Evolutionary conservation across 2,329 filamentous ascomycete genomes (phyloP), one percentile per base, ranked within the genome.

Genomic region (Penicillium sp.): DNA sequence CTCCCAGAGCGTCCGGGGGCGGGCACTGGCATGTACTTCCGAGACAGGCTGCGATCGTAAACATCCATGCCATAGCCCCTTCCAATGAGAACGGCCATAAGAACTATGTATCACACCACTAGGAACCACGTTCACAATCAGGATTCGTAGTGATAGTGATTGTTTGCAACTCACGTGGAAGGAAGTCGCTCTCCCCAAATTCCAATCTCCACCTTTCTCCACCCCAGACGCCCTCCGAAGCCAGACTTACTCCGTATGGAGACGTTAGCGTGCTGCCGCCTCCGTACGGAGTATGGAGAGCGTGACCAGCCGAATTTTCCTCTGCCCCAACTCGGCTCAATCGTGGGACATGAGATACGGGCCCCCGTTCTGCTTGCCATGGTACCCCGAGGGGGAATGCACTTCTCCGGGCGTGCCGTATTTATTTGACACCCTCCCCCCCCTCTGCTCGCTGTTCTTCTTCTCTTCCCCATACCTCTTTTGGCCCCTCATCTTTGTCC

Each of bases 271-370:
- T 43, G 25, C 43, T 50, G 45, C 48, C 54, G n/a, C n/a, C n/a
- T n/a, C n/a, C n/a, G n/a, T n/a, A n/a, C n/a, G n/a, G 14, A n/a
- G 25, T 44, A 48, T 57, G 51, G 51, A 55, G 49, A 47, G 32
- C 39, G 51, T 42, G 48, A 53, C 42, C 33, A 46, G 36, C 36
- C 29, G 50, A 48, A 52, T 51, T 46, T 50, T 46, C 49, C 47
- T 53, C 38, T 40, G 39, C 48, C 45, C 47, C 41, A 55, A 47
- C 47, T 51, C 43, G 43, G 35, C 39, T 33, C 52, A 50, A 52
- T 48, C 43, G 47, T 51, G 51, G 53, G 53, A 54, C 50, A 42
- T 45, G 39, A 53, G 54, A 60, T 61, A 57, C 53, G 59, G 58
- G 56, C 57, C 58, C 58, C 56, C 54, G 39, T 54, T 56, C 40